These are phyloP conservation scores for Glarea lozoyensis DNA, from an alignment of 495 filamentous ascomycete species.

Conservation along the genomic window DNA sequence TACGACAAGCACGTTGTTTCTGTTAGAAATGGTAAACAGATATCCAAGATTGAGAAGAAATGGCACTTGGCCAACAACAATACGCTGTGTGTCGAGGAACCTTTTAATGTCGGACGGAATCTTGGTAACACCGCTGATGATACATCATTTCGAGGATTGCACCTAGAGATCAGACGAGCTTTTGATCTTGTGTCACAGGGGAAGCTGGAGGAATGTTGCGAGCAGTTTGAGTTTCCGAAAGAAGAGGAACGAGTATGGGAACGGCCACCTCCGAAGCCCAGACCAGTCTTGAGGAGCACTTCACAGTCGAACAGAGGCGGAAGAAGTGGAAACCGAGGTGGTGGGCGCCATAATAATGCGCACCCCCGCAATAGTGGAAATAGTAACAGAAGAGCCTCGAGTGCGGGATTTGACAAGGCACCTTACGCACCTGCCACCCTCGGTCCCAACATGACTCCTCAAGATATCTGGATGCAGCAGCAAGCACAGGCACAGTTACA, in stretches of 20 bases:
- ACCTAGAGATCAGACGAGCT: slow-evolving; percentile 79
- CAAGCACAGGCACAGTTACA: slow-evolving; percentile 29
- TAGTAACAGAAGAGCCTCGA: slow-evolving; percentile 31
- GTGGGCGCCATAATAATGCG: slow-evolving; percentile 26
- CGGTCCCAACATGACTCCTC: slow-evolving; percentile 23
- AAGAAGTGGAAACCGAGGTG: slow-evolving; percentile 50
- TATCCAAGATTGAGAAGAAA: slow-evolving; percentile 79
- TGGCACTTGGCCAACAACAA: slow-evolving; percentile 75
- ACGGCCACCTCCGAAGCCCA: slow-evolving; percentile 46
- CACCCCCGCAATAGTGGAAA: slow-evolving; percentile 33
- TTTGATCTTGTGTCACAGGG: slow-evolving; percentile 70
- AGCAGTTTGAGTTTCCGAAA: slow-evolving; percentile 74
- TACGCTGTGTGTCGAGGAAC: slow-evolving; percentile 88
- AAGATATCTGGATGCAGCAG: slow-evolving; percentile 34
- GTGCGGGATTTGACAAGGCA: slow-evolving; percentile 27
- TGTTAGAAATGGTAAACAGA: slow-evolving; percentile 69
- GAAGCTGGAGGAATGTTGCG: slow-evolving; percentile 71
- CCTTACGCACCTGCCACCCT: slow-evolving; percentile 4
- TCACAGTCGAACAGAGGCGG: slow-evolving; percentile 42
- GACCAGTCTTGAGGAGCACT: slow-evolving; percentile 40
- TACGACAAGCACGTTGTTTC: slow-evolving; percentile 81
- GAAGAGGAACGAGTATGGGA: slow-evolving; percentile 74
- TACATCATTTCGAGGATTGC: slow-evolving; percentile 81
- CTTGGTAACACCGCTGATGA: slow-evolving; percentile 95
- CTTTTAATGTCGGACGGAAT: slow-evolving; percentile 90